phyloP scores from a whole-genome alignment of 2,329 filamentous ascomycete species.

The Aspergillus neotritici region DNA sequence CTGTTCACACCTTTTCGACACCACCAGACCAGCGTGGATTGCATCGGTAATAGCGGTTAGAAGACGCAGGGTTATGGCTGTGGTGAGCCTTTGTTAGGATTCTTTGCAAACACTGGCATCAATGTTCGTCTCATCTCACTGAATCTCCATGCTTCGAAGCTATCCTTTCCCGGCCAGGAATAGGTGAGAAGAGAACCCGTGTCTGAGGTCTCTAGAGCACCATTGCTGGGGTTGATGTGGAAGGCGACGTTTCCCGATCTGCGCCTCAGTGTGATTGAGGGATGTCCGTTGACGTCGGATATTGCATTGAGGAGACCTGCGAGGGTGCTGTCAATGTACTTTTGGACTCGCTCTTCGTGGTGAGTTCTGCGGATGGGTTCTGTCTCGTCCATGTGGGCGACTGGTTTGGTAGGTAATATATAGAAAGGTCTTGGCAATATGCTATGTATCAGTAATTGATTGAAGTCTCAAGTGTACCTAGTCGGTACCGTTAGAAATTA shows the following conservation, averaged over 20 bases:
- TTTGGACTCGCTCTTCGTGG: constrained; percentile 18
- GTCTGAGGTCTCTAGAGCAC: constrained; percentile 23
- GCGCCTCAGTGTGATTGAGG: constrained; percentile 26
- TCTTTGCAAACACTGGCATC: no score
- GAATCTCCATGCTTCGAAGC: constrained; percentile 53
- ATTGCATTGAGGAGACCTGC: constrained; percentile 22
- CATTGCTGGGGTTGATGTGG: constrained; percentile 24
- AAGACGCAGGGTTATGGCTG: constrained; percentile 52
- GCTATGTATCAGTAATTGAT: no score
- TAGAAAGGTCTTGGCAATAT: no score
- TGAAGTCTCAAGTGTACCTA: no score
- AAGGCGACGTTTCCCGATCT: constrained; percentile 18
- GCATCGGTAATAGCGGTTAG: constrained; percentile 52
- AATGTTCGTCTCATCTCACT: constrained; percentile 19
- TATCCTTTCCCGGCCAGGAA: constrained; percentile 51
- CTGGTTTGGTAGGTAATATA: not conserved
- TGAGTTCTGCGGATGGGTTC: not conserved
- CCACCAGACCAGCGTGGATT: constrained; percentile 42
- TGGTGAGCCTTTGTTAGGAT: not conserved
- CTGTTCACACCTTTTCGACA: constrained; percentile 52
- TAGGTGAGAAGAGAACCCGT: constrained; percentile 28
- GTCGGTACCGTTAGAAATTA: no score
- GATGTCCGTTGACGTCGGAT: constrained; percentile 21
- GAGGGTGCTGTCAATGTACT: constrained; percentile 28
- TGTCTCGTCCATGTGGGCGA: not conserved